These are phyloP conservation scores for Mycena alexandri DNA, from an alignment of 768 basidiomycete species.

Conservation along the genomic window DNA sequence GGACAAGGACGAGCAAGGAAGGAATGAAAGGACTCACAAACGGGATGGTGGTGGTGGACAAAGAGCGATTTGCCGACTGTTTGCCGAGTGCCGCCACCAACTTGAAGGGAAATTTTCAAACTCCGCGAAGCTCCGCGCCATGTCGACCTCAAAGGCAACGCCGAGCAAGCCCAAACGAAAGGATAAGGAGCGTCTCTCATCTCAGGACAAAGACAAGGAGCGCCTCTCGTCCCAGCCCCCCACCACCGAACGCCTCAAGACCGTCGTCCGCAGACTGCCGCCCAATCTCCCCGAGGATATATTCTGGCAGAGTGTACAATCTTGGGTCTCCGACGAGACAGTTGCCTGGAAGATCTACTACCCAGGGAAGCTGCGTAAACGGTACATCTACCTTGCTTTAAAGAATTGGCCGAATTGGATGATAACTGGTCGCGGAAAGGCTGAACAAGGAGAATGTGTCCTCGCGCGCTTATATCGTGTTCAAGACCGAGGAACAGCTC, in stretches of 20 bases:
- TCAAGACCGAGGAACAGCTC: conserved; percentile 81
- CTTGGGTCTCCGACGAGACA: conserved; percentile 86
- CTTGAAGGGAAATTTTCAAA: background rate
- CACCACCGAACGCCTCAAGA: conserved; percentile 79
- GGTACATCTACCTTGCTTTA: conserved; percentile 55
- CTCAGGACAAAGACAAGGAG: conserved; percentile 50
- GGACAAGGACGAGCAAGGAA: conserved; percentile 17
- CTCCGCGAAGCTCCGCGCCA: conserved; percentile 9
- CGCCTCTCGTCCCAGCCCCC: conserved; percentile 40
- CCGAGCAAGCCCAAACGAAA: conserved; percentile 52
- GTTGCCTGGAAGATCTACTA: conserved; percentile 75
- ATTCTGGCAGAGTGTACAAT: conserved; percentile 92
- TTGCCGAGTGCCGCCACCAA: no score
- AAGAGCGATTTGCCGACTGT: background rate
- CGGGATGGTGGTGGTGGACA: conserved; percentile 20
- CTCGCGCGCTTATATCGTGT: conserved; percentile 93
- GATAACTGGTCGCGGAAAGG: conserved; percentile 53
- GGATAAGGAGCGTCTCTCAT: conserved; percentile 46
- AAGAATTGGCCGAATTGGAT: conserved; percentile 4
- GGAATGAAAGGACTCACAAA: conserved; percentile 16
- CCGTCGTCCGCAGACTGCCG: conserved; percentile 88
- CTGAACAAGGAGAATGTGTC: conserved; percentile 86
- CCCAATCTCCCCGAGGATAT: conserved; percentile 92
- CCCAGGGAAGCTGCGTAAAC: conserved; percentile 77
- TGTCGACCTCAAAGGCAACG: conserved; percentile 23